Evolutionary conservation across 345 rosid species (phyloP), one percentile per base, ranked within the genome.

Genomic region (Lagerstroemia speciosa): DNA sequence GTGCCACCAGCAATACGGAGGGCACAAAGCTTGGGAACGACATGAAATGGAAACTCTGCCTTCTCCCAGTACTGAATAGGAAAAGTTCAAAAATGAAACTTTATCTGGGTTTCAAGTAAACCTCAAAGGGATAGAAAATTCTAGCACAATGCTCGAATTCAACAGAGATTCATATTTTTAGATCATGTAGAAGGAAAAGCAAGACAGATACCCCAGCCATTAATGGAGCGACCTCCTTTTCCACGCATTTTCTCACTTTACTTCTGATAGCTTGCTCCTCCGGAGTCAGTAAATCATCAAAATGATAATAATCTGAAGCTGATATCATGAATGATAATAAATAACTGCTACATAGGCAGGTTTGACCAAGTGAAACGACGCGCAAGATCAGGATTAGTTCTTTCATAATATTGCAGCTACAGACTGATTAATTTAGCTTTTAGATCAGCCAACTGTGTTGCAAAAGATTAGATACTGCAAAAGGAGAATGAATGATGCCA

Each of bases 31-130:
- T 87, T 88, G 37, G 99, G 98, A 71, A 92, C 70, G 55, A 87
- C 70, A 58, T 94, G 89, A 81, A 87, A 94, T 26, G 98, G 98
- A 77, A 94, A 94, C 71, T 87, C 92, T 29, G 98, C 99, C 79
- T 88, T 94, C 92, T 3, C 3, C 8, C 38, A 8, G 38, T 36
- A 8, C 38, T 36, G 38, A 36, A 3, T 8, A 8, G 38, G 3
- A 8, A 36, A 36, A 8, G 38, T 8, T 36, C 5, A 36, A 4
- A 67, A 72, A 32, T 48, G 20, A 36, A 22, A 32, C 62, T 71
- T 38, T 32, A 19, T 69, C 72, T 31, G n/a, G 48, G 22, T 38
- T 34, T 12, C n/a, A n/a, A n/a, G n/a, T 17, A 26, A 8, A n/a
- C 14, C 40, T 26, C 15, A 20, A 12, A 38, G 41, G 24, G 20